phyloP scores from a whole-genome alignment of 2,329 filamentous ascomycete genomes.

The Colletotrichum zoysiae region DNA sequence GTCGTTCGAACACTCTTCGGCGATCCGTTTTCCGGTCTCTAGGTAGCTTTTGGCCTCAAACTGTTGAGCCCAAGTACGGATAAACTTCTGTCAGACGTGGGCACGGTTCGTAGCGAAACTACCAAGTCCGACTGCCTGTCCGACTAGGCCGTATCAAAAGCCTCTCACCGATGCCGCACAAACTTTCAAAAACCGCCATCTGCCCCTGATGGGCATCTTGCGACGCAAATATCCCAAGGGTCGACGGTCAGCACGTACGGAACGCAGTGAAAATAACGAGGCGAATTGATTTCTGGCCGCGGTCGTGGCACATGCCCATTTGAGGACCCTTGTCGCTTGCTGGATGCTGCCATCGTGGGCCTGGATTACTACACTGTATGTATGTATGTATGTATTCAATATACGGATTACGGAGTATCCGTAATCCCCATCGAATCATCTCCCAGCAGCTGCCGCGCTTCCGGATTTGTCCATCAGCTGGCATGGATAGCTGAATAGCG shows the following conservation, averaged over 20 bases:
- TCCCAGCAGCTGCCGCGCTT: too few relatives aligned
- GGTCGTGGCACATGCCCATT: constrained; percentile 29
- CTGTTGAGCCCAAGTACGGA: constrained; percentile 3
- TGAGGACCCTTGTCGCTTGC: constrained; percentile 18
- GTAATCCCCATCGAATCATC: too few relatives aligned
- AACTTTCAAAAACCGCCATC: not conserved
- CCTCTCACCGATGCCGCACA: not conserved
- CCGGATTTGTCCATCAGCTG: not conserved
- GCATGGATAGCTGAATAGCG: not conserved
- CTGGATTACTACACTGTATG: not conserved
- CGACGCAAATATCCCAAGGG: not conserved
- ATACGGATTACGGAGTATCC: too few relatives aligned
- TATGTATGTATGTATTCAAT: too few relatives aligned
- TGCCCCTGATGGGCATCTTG: not conserved
- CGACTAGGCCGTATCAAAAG: not conserved
- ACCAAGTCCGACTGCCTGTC: not conserved
- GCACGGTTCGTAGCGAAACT: not conserved
- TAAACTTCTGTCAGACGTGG: constrained; percentile 8
- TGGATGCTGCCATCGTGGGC: constrained; percentile 13
- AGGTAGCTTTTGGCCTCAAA: not conserved
- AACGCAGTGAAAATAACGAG: constrained; percentile 32
- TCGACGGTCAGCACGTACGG: not conserved
- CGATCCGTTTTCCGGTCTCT: constrained; percentile 11
- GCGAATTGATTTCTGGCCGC: constrained; percentile 7
- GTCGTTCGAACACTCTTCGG: constrained; percentile 1